phyloP scores from a whole-genome alignment of 208 protist genomes.

The Leishmania lainsoni region DNA sequence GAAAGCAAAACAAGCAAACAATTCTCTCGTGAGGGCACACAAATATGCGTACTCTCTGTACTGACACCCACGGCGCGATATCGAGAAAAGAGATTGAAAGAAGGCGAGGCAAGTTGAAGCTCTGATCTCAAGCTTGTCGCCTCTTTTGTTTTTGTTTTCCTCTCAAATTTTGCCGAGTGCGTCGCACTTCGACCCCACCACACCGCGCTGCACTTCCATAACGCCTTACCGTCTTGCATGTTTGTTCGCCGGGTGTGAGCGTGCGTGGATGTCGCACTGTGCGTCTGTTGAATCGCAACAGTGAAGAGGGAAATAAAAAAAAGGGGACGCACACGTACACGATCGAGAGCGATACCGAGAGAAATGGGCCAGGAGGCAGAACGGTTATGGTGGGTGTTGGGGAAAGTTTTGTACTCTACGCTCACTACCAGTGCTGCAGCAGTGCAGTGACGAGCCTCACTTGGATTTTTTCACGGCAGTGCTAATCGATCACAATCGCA shows the following conservation, averaged over 20 bases:
- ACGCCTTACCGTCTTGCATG: neutral
- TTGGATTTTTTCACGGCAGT: neutral
- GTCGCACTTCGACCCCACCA: neutral
- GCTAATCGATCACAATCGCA: slow-evolving; percentile 27
- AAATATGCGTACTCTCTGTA: neutral
- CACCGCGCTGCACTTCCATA: neutral
- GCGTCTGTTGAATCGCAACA: neutral
- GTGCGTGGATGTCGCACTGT: neutral
- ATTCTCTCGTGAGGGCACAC: neutral
- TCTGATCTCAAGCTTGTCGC: neutral
- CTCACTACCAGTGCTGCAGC: neutral
- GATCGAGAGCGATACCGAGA: neutral
- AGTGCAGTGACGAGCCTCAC: neutral
- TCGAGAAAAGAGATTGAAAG: neutral
- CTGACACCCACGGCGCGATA: neutral
- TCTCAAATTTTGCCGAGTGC: neutral
- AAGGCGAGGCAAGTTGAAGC: neutral
- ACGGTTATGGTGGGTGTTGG: neutral
- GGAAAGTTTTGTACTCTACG: neutral
- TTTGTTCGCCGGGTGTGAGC: neutral
- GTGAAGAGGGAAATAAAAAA: neutral
- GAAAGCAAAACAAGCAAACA: neutral
- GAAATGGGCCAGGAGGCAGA: neutral
- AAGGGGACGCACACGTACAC: neutral
- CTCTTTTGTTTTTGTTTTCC: neutral